Conservation (phyloP, 768 basidiomycete species). For the Suillus bovinus region DNA sequence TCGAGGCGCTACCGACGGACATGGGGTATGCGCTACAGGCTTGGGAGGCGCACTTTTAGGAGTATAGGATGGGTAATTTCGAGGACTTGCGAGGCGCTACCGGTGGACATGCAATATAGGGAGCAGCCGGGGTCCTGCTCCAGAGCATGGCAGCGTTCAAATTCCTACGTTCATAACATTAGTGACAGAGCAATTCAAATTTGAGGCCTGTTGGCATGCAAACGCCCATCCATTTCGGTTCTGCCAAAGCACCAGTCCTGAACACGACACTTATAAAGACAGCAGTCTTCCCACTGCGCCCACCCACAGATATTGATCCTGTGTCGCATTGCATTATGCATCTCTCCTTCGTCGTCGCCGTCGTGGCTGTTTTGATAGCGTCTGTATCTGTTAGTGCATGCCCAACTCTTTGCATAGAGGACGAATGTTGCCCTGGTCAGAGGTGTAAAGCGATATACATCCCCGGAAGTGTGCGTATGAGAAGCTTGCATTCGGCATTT, state of each 20-base stretch:
- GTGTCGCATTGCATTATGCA: not conserved
- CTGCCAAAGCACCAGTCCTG: not conserved
- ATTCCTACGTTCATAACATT: not conserved
- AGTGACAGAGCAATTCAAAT: not conserved
- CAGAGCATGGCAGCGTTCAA: not conserved
- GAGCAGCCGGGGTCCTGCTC: no score
- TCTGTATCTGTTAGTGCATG: not conserved
- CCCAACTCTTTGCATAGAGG: fast-evolving
- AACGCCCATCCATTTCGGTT: not conserved
- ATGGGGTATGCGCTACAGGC: no score
- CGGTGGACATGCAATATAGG: no score
- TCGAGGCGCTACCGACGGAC: no score
- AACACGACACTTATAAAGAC: not conserved
- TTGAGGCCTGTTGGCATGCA: not conserved
- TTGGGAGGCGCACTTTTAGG: no score
- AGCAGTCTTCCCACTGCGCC: not conserved
- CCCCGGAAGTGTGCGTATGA: not conserved
- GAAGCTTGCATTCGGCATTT: not conserved
- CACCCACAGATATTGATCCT: not conserved
- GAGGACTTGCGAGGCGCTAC: no score
- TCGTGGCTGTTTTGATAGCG: not conserved
- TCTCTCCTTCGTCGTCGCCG: not conserved
- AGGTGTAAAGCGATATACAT: not conserved
- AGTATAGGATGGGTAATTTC: no score
- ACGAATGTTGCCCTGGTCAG: not conserved